These are phyloP conservation scores for Melampsora americana DNA, from an alignment of 1,284 basidiomycete genomes.

Conservation along the genomic window DNA sequence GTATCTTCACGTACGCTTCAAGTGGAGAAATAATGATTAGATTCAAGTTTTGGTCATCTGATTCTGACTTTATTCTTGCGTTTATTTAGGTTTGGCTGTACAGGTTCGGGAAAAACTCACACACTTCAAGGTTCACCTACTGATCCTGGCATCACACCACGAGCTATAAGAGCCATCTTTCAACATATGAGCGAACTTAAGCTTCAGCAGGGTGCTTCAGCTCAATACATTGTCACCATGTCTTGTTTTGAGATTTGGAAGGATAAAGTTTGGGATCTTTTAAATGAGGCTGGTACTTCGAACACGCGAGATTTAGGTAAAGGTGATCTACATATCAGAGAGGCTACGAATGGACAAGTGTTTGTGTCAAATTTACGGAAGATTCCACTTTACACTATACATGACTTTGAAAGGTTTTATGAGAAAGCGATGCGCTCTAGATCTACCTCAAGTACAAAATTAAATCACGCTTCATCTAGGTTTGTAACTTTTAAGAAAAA, in stretches of 20 bases:
- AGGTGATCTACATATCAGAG: constrained; percentile 30
- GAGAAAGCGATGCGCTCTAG: constrained; percentile 9
- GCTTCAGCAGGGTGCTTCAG: background rate
- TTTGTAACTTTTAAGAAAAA: too few relatives aligned
- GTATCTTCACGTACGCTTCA: constrained; percentile 33
- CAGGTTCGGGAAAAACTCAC: constrained; percentile 41
- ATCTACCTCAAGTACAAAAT: constrained; percentile 28
- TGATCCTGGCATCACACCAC: constrained; percentile 31
- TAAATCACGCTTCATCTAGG: constrained; percentile 33
- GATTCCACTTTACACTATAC: constrained; percentile 8
- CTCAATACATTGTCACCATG: constrained; percentile 1
- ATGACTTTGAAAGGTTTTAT: constrained; percentile 31
- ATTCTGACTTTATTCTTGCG: background rate
- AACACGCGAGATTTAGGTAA: constrained; percentile 7
- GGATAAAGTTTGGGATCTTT: constrained; percentile 38
- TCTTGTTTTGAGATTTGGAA: constrained; percentile 40
- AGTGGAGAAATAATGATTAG: background rate
- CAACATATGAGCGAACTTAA: constrained; percentile 3
- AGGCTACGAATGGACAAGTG: constrained; percentile 33
- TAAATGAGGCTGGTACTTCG: background rate
- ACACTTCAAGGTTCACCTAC: constrained; percentile 30
- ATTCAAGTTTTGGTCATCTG: background rate
- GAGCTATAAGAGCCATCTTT: constrained; percentile 25
- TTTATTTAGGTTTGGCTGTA: constrained; percentile 35
- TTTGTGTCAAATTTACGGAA: constrained; percentile 24